phyloP scores from a whole-genome alignment of 2,329 filamentous ascomycete species.

The Alternaria triticina region DNA sequence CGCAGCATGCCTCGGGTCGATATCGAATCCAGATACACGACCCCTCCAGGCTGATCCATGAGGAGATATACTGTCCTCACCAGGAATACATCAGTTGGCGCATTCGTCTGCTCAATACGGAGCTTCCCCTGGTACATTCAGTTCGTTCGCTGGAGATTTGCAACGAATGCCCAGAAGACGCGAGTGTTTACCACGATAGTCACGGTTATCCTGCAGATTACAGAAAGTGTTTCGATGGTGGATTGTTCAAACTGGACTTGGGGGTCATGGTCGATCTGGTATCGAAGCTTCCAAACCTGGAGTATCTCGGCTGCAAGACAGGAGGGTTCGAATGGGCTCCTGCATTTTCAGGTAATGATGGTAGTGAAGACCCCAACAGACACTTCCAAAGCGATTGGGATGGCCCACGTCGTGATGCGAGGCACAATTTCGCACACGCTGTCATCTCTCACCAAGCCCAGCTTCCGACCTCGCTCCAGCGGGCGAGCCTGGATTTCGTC shows the following conservation, averaged over 20 bases:
- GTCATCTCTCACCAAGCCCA: background rate
- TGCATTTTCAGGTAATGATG: background rate
- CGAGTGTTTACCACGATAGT: background rate
- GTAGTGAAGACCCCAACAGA: background rate
- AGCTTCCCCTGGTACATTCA: conserved; percentile 13
- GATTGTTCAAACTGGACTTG: conserved; percentile 15
- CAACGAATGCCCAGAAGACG: background rate
- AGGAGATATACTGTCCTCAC: background rate
- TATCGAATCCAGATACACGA: background rate
- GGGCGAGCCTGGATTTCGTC: background rate
- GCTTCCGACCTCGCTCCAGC: conserved; percentile 16
- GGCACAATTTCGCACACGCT: conserved; percentile 28
- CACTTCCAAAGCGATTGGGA: conserved; percentile 18
- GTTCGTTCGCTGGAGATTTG: conserved; percentile 10
- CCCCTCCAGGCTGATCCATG: background rate
- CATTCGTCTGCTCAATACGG: conserved; percentile 8
- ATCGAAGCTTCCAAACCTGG: conserved; percentile 7
- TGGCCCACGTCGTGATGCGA: conserved; percentile 28
- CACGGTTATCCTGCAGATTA: background rate
- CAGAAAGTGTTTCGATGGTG: background rate
- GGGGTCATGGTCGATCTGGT: conserved; percentile 19
- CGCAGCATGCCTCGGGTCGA: background rate
- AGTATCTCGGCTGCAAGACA: conserved; percentile 8
- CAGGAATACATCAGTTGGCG: conserved; percentile 12
- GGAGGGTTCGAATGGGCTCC: conserved; percentile 6